phyloP scores from a whole-genome alignment of 208 protist species.

The Naegleria lovaniensis region DNA sequence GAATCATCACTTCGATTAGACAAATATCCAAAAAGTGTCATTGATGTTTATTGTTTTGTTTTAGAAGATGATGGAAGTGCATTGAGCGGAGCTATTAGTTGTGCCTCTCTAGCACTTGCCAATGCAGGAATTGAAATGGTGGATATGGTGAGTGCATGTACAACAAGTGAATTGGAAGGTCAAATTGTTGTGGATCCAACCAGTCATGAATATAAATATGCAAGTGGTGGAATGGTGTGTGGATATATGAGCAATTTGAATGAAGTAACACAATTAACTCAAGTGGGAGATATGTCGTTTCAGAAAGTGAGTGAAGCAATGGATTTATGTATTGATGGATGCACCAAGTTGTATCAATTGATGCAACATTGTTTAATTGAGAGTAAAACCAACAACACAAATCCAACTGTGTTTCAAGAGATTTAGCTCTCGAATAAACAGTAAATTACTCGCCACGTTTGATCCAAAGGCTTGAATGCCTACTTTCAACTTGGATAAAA shows the following conservation, averaged over 20 bases:
- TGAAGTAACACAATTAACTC: conserved; percentile 37
- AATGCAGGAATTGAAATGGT: conserved; percentile 48
- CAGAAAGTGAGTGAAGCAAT: background rate
- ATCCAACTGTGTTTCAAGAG: too few relatives aligned
- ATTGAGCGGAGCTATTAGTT: conserved; percentile 29
- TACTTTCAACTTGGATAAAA: too few relatives aligned
- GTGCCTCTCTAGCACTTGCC: conserved; percentile 40
- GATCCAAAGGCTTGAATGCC: too few relatives aligned
- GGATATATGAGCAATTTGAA: conserved; percentile 25
- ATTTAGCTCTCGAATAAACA: too few relatives aligned
- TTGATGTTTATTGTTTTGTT: conserved; percentile 45
- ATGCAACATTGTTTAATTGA: conserved; percentile 22
- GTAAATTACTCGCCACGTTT: too few relatives aligned
- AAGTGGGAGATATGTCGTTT: conserved; percentile 31
- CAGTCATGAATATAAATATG: conserved; percentile 15
- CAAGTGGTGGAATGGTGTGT: background rate
- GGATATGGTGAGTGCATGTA: conserved; percentile 39
- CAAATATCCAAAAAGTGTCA: conserved; percentile 41
- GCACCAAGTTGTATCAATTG: background rate
- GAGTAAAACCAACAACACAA: too few relatives aligned
- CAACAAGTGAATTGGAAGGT: conserved; percentile 25
- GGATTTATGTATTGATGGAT: conserved; percentile 32
- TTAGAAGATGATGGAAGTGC: conserved; percentile 37
- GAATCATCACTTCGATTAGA: conserved; percentile 28
- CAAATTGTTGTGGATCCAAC: conserved; percentile 30